Evolutionary conservation across 495 filamentous ascomycete genomes (phyloP), one percentile per base, ranked within the genome.

Genomic region (Penicillium flavigenum): DNA sequence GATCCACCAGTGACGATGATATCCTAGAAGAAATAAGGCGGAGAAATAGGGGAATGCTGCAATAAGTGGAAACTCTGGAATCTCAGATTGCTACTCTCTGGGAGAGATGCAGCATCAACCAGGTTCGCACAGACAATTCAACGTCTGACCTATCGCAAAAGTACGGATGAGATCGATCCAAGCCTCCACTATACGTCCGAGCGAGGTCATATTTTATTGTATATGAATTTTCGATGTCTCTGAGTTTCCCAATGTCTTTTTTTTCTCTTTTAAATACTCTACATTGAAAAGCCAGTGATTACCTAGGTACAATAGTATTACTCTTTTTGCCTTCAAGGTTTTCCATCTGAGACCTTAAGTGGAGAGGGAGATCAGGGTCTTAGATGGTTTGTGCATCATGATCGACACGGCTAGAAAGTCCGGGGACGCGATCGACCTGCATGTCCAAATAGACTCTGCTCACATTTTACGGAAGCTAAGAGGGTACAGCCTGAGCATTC

Each of bases 371-470:
- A 55, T 55, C 53, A 47, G 31, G 43, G 52, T 51, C 42, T 52
- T 41, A 53, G 48, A 36, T 47, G 22, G 29, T 32, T 56, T 16
- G 31, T 56, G 53, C 44, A 31, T n/a, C 8, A 26, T 39, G 53
- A 55, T 55, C 53, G 53, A 47, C 53, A 38, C 22, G 32, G 44
- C 53, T 11, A 39, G 32, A 39, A 55, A 55, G 53, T 55, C 53
- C 53, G 53, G 53, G 53, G 53, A 55, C 20, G n/a, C 26, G 51
- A 55, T 55, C 42, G 34, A 47, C 44, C 55, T 57, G 55, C 55
- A 57, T 57, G 55, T 57, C 19, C 46, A 36, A 57, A 57, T 58
- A 58, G 56, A 58, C 56, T 58, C 48, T 52, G 48, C 48, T 58
- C 56, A 58, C 56, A 58, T 58, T 58, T 20, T 20, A 17, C 56